Evolutionary conservation across 2,329 filamentous ascomycete genomes (phyloP), one percentile per base, ranked within the genome.

Genomic region (Rutstroemia sp.): DNA sequence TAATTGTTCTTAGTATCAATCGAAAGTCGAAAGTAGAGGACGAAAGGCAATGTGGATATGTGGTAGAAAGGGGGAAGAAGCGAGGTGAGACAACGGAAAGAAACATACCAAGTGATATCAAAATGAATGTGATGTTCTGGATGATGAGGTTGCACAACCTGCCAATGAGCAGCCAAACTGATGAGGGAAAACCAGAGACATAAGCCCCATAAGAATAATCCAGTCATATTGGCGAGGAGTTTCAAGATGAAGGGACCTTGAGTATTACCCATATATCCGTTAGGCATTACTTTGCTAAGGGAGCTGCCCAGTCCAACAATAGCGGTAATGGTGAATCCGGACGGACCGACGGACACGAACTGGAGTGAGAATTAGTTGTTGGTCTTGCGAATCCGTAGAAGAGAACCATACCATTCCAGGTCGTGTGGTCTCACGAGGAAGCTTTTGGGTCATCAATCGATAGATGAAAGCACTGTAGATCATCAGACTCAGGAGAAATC

Each of bases 381-480:
- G 30, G 5, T 27, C 36, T 63, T 23, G 61, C 59, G 21, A 54
- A 54, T 21, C 8, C 5, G 19, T 5, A 38, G n/a, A 44, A 12
- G 17, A 19, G 30, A 1, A 36, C 21, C 72, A 60, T 64, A 78
- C 76, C 57, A 95, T 90, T 65, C 87, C 89, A 0, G 89, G 89
- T 10, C 89, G 81, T 19, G 89, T 78, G 44, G 80, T 83, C 66
- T 92, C 89, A 54, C 81, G 78, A 0, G 89, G 89, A 0, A 95
- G 76, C 65, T 94, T 94, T 66, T 92, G 87, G 0, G 89, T 92
- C 89, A 94, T 94, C 27, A 95, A 78, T 30, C 89, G 82, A 68
- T 94, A 94, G 50, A 95, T 81, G 67, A 92, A 94, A 50, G 89
- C 87, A 1, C 87, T 82, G 60, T 90, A 91, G 25, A 95, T 88